These are phyloP conservation scores for Ballota nigra DNA, from an alignment of 257 asterid genomes.

Conservation along the genomic window DNA sequence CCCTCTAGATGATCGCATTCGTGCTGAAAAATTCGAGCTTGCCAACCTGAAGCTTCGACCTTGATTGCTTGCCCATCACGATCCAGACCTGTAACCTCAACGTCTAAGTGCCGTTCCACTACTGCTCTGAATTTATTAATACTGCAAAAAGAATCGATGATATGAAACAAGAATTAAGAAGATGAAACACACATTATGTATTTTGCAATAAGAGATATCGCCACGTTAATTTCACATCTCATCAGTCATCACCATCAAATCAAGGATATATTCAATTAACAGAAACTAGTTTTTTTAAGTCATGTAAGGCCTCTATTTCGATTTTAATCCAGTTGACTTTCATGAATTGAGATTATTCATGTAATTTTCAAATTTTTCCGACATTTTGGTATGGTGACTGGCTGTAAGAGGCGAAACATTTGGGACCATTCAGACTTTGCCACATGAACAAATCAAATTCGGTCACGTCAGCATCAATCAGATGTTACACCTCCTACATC, in stretches of 20 bases:
- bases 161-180: background rate
- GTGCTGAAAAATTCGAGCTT: conserved; percentile 91
- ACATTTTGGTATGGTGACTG: no score
- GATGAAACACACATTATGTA: background rate
- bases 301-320: background rate
- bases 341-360: no score
- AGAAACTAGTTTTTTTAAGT: background rate
- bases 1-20: conserved; percentile 92
- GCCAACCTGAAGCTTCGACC: conserved; percentile 93
- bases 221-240: background rate
- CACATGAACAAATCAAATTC: no score
- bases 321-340: background rate
- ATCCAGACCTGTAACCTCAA: conserved; percentile 76
- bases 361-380: no score
- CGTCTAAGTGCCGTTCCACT: conserved; percentile 77
- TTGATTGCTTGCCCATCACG: conserved; percentile 62
- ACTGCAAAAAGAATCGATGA: conserved; percentile 36
- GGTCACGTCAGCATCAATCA: no score
- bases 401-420: no score
- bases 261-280: background rate
- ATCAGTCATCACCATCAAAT: background rate
- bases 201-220: background rate
- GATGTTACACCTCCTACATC: no score
- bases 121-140: conserved; percentile 82
- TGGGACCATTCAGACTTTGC: no score